Evolutionary conservation across 2,329 filamentous ascomycete genomes (phyloP), one percentile per base, ranked within the genome.

Genomic region (Onygena corvina): DNA sequence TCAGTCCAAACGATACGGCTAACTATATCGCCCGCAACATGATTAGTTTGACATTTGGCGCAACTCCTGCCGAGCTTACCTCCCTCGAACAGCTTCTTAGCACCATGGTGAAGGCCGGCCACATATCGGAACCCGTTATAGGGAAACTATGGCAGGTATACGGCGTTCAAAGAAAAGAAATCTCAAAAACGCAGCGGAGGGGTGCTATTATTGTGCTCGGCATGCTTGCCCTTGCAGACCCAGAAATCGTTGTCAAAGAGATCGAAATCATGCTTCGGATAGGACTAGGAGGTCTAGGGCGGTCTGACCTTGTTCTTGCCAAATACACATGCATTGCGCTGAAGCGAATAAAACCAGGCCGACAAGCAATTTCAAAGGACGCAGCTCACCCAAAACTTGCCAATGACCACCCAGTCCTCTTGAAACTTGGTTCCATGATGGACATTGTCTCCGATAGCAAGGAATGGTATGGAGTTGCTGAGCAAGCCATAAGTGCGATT

Each of bases 81-180:
- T 96, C 88, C 42, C 74, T 98, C 6, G 92, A 98, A 67, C 92
- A 98, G 66, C 74, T 98, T 2, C 74, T 98, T 4, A 87, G 86
- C 54, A 96, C 88, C 0, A 98, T 98, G 92, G 94, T 95, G 86
- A 93, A 89, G 67, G 82, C 83, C 31, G 86, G 87, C 11, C 77
- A 89, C 64, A 82, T 98, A 54, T 83, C 86, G 1, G 87, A 93
- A 16, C 72, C 84, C 1, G 90, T 98, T 46, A 77, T 96, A 45
- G 77, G 84, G 47, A 98, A 96, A 70, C 73, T 98, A 4, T 98
- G 93, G 92, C 88, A 94, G 61, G 89, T 98, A 2, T 98, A 98
- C 61, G 87, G 90, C 33, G 83, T 95, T 38, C 89, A 94, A 61
- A 92, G 83, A 69, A 82, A 86, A 53, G 89, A 95, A 51, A 95